These are phyloP conservation scores for Xylariaceae sp. DNA, from an alignment of 2,329 filamentous ascomycete species.

Conservation along the genomic window DNA sequence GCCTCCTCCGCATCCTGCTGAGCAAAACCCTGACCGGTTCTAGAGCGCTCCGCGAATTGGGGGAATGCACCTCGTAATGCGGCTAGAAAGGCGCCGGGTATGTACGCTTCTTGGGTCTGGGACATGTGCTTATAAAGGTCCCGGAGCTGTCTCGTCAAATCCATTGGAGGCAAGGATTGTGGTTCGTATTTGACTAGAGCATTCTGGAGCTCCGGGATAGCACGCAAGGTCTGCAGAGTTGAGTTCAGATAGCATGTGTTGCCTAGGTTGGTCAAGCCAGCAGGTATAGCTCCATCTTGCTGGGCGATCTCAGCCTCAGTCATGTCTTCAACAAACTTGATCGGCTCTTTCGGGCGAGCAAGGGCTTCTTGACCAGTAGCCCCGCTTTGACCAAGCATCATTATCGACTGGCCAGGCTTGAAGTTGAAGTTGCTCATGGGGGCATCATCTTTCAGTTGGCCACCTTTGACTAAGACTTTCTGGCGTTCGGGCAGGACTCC, in stretches of 20 bases:
- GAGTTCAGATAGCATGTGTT: constrained; percentile 99
- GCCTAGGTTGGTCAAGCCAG: constrained; percentile 87
- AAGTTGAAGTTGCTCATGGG: constrained; percentile 81
- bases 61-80: constrained; percentile 80
- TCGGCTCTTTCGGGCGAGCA: constrained; percentile 74
- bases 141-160: constrained; percentile 76
- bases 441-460: constrained; percentile 93
- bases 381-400: constrained; percentile 94
- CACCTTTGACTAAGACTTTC: constrained; percentile 92
- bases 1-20: constrained; percentile 99
- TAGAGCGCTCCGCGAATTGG: constrained; percentile 89
- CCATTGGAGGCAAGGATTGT: constrained; percentile 55
- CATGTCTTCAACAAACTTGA: constrained; percentile 97
- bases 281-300: constrained; percentile 80
- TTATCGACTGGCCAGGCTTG: constrained; percentile 84
- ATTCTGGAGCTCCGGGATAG: constrained; percentile 88
- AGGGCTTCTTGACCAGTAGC: constrained; percentile 61
- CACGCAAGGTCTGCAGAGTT: constrained; percentile 85
- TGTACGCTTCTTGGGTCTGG: constrained; percentile 83
- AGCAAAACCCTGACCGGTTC: constrained; percentile 82
- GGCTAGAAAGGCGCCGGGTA: constrained; percentile 80
- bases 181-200: constrained; percentile 65
- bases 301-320: constrained; percentile 88
- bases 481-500: constrained; percentile 95
- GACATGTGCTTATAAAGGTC: constrained; percentile 89